Conservation (phyloP, 305 asterid genomes). For the Solanum hybrid region DNA sequence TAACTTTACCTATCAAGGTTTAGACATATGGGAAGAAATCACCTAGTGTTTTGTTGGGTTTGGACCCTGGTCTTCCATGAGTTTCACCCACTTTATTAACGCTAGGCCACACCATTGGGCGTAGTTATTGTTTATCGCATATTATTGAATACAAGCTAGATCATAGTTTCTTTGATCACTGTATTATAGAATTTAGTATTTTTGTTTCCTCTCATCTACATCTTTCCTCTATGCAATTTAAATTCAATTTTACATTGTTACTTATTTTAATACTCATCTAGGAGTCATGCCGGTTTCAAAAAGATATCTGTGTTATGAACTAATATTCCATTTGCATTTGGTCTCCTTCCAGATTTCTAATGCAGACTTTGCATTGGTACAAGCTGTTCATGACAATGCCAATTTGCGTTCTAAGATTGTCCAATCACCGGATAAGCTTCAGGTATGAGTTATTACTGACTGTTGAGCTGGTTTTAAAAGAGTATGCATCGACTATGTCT, state of each 20-base stretch:
- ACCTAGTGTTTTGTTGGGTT: neutral
- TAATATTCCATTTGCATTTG: neutral
- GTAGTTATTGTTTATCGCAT: neutral
- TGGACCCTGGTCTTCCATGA: neutral
- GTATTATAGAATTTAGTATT: neutral
- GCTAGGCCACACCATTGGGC: neutral
- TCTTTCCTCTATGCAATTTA: neutral
- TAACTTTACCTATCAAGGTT: neutral
- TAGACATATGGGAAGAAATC: neutral
- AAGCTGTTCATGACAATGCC: slow-evolving; percentile 79
- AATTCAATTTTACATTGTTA: neutral
- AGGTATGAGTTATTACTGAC: slow-evolving; percentile 33
- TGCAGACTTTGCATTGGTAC: slow-evolving; percentile 74
- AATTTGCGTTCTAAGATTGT: slow-evolving; percentile 78
- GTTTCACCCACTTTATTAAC: neutral
- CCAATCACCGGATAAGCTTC: slow-evolving; percentile 97
- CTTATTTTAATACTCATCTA: neutral
- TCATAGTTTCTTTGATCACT: neutral
- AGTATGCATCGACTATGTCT: neutral
- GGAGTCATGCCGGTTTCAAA: neutral
- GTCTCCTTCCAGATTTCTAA: slow-evolving; percentile 46
- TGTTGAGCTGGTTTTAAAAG: neutral
- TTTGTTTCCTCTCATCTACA: neutral
- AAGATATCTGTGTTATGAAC: neutral
- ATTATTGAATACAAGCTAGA: neutral